phyloP scores from a whole-genome alignment of 495 filamentous ascomycete genomes.

The Xylaria longipes region DNA sequence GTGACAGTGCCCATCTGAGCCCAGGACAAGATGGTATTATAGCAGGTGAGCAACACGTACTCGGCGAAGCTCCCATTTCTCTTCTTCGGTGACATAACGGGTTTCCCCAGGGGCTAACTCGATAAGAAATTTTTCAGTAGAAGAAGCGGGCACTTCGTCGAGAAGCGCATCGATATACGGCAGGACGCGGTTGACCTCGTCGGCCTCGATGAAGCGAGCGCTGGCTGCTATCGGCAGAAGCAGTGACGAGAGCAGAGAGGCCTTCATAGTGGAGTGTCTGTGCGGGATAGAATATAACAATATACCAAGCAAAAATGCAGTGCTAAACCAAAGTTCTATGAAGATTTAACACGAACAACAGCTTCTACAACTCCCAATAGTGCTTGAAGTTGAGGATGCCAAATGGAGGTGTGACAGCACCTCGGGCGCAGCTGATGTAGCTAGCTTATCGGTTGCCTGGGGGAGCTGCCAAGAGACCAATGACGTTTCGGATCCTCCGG shows the following conservation, averaged over 20 bases:
- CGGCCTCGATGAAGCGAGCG: conserved; percentile 59
- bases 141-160: conserved; percentile 39
- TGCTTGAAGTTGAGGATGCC: neutral
- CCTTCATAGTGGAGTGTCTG: conserved; percentile 43
- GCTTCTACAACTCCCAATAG: neutral
- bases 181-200: conserved; percentile 50
- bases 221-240: conserved; percentile 54
- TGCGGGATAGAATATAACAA: neutral
- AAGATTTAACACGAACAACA: neutral
- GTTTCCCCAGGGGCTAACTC: conserved; percentile 88
- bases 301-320: neutral
- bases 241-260: conserved; percentile 53
- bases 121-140: conserved; percentile 69
- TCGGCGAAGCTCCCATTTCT: conserved; percentile 89
- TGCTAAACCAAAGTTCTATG: neutral
- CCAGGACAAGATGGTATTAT: neutral
- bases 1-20: neutral
- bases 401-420: neutral
- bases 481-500: conserved; percentile 14
- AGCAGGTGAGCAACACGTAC: conserved; percentile 56
- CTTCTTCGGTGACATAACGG: conserved; percentile 86
- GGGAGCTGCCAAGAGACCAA: conserved; percentile 11
- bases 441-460: conserved; percentile 8
- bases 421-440: neutral
- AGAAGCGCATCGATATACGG: conserved; percentile 44